Percentiles rank a stretch among this genome's conserved stretches.
phyloP scores from a whole-genome alignment of 2,329 filamentous ascomycete species.

The Talaromyces piceae region DNA sequence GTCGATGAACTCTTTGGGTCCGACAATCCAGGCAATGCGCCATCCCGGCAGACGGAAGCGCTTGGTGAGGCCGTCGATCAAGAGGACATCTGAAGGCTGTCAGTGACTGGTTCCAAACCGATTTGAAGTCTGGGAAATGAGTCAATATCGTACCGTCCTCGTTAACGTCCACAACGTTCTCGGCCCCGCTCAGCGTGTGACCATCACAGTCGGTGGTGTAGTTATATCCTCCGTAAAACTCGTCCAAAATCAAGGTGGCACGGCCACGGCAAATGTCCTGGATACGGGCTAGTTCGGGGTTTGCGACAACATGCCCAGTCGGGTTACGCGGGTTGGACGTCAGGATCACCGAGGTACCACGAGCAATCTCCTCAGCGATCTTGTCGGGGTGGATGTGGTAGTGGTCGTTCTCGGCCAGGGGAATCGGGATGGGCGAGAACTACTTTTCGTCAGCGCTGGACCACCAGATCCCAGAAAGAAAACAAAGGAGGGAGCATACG shows the following conservation, averaged over 20 bases:
- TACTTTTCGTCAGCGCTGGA: slow-evolving; percentile 25
- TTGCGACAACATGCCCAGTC: slow-evolving; percentile 77
- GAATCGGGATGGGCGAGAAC: slow-evolving; percentile 82
- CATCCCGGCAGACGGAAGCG: slow-evolving; percentile 92
- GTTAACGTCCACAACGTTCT: slow-evolving; percentile 84
- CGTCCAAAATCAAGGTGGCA: slow-evolving; percentile 87
- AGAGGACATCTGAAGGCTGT: slow-evolving; percentile 60
- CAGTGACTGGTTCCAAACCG: background rate
- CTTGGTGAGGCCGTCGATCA: slow-evolving; percentile 94
- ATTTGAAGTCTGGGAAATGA: background rate
- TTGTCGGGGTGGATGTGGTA: slow-evolving; percentile 93
- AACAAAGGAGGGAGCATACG: slow-evolving; percentile 21
- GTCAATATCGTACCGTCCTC: slow-evolving; percentile 55
- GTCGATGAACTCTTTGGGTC: slow-evolving; percentile 92
- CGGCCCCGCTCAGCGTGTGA: slow-evolving; percentile 76
- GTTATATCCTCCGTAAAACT: slow-evolving; percentile 96
- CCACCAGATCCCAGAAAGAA: background rate
- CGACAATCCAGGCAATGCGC: slow-evolving; percentile 94
- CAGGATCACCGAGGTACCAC: slow-evolving; percentile 79
- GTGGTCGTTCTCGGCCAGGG: slow-evolving; percentile 73
- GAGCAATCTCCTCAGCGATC: slow-evolving; percentile 82
- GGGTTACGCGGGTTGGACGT: slow-evolving; percentile 96
- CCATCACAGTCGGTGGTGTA: slow-evolving; percentile 91
- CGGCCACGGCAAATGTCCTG: slow-evolving; percentile 88
- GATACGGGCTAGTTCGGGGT: slow-evolving; percentile 79